Conservation (phyloP, 176 grass and related monocot genomes). For the Guadua angustifolia region DNA sequence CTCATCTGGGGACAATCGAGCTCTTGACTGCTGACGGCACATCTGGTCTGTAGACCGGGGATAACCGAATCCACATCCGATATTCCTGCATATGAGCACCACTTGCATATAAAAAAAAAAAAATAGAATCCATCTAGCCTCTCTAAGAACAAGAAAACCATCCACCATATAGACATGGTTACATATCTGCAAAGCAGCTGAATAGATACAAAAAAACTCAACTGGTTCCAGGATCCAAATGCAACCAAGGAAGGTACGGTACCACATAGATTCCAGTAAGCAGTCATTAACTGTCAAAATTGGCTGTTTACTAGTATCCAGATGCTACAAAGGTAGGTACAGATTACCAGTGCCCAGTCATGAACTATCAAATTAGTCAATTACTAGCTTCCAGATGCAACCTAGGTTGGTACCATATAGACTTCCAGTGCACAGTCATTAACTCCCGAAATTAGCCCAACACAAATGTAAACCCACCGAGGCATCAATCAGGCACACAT, state of each 20-base stretch:
- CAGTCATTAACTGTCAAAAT: not conserved
- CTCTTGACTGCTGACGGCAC: slow-evolving; percentile 63
- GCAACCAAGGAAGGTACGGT: slow-evolving; percentile 11
- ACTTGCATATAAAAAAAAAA: slow-evolving; percentile 12
- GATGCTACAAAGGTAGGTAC: not conserved
- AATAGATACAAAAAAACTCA: slow-evolving; percentile 20
- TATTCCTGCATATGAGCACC: slow-evolving; percentile 48
- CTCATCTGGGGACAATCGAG: slow-evolving; percentile 67
- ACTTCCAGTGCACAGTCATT: not conserved
- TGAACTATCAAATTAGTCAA: not conserved
- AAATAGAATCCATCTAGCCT: not conserved
- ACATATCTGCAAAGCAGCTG: not conserved
- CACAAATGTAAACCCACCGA: not conserved
- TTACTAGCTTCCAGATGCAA: slow-evolving; percentile 10
- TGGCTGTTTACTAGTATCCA: not conserved
- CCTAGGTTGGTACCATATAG: not conserved
- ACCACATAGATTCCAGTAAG: not conserved
- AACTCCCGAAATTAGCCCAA: not conserved
- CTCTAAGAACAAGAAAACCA: slow-evolving; percentile 11
- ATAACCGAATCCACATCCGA: slow-evolving; percentile 48
- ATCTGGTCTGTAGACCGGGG: slow-evolving; percentile 56
- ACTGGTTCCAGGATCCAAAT: slow-evolving; percentile 8
- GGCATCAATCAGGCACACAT: not conserved
- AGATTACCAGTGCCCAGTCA: not conserved
- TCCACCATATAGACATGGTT: slow-evolving; percentile 4